Evolutionary conservation across 306 rosid species (phyloP).

Genomic region (Cucurbita argyrosperma): DNA sequence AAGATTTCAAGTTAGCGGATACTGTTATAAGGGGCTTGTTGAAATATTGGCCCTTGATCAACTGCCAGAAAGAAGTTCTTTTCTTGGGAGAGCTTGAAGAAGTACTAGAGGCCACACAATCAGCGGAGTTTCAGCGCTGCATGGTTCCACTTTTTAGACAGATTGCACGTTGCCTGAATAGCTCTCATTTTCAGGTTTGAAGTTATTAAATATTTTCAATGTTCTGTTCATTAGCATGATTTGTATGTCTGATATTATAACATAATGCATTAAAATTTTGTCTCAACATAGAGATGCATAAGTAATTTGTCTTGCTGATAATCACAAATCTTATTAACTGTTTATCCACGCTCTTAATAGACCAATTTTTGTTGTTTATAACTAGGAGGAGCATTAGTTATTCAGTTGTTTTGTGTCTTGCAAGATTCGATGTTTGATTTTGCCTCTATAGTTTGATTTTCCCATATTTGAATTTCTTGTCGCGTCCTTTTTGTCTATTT

Average conservation of each 20-base stretch:
- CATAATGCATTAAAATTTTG: not conserved
- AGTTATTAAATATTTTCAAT: not conserved
- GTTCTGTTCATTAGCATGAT: not conserved
- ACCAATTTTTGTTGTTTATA: not conserved
- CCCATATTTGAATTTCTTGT: not conserved
- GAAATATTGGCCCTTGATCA: conserved; percentile 91
- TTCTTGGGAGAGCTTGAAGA: conserved; percentile 96
- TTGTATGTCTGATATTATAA: not conserved
- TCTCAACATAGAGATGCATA: not conserved
- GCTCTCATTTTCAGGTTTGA: conserved; percentile 86
- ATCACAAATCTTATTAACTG: not conserved
- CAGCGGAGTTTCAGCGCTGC: conserved; percentile 81
- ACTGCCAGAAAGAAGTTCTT: conserved; percentile 92
- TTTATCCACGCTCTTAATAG: not conserved
- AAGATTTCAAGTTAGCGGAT: conserved; percentile 92
- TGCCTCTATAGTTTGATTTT: not conserved
- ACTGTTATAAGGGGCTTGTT: conserved; percentile 75
- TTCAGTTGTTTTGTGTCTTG: not conserved
- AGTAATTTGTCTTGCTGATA: not conserved
- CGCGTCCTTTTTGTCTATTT: not conserved
- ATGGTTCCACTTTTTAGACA: conserved; percentile 92
- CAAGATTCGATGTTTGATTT: not conserved
- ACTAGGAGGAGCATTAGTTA: not conserved
- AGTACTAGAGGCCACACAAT: conserved; percentile 85
- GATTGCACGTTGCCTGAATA: conserved; percentile 87